These are phyloP conservation scores for Serpula lacrymans DNA, from an alignment of 768 basidiomycete genomes.

Conservation along the genomic window DNA sequence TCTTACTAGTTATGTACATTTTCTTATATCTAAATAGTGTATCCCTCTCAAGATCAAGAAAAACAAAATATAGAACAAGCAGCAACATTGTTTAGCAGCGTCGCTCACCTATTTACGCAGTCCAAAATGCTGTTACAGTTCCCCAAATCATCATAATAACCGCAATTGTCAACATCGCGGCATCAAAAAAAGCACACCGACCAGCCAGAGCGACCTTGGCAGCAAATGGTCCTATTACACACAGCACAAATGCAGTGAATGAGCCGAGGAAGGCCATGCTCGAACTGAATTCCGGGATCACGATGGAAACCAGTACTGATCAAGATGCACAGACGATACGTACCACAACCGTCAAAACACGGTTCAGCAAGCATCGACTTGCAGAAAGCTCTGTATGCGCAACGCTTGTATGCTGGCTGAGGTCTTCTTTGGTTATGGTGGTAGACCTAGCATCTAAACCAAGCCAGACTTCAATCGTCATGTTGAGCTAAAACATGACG, in stretches of 20 bases:
- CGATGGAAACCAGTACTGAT: constrained; percentile 69
- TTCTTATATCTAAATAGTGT: too few species aligned
- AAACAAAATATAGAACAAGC: too few species aligned
- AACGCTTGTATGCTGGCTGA: constrained; percentile 25
- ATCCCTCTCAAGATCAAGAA: too few species aligned
- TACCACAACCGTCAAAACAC: constrained; percentile 45
- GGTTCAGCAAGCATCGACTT: constrained; percentile 26
- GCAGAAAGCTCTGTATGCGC: constrained; percentile 10
- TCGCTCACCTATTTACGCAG: constrained; percentile 20
- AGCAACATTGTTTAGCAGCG: too few species aligned
- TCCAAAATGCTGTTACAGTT: constrained; percentile 60
- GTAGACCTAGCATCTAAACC: constrained; percentile 58
- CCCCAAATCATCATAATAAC: constrained; percentile 75
- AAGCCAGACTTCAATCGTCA: constrained; percentile 77
- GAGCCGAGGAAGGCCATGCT: constrained; percentile 90
- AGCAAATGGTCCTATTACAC: constrained; percentile 72
- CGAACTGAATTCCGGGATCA: constrained; percentile 75
- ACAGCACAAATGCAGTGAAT: constrained; percentile 77
- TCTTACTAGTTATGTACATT: too few species aligned
- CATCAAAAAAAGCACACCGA: constrained; percentile 50
- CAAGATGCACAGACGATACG: constrained; percentile 55
- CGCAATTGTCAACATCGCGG: constrained; percentile 46
- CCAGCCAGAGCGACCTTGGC: constrained; percentile 63
- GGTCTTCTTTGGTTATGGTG: too few species aligned
- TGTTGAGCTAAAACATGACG: constrained; percentile 61